Percentiles rank a stretch among this genome's conserved stretches.
Evolutionary conservation across 2,329 filamentous ascomycete species (phyloP).

Genomic region (Hymenoscyphus fructigenus): DNA sequence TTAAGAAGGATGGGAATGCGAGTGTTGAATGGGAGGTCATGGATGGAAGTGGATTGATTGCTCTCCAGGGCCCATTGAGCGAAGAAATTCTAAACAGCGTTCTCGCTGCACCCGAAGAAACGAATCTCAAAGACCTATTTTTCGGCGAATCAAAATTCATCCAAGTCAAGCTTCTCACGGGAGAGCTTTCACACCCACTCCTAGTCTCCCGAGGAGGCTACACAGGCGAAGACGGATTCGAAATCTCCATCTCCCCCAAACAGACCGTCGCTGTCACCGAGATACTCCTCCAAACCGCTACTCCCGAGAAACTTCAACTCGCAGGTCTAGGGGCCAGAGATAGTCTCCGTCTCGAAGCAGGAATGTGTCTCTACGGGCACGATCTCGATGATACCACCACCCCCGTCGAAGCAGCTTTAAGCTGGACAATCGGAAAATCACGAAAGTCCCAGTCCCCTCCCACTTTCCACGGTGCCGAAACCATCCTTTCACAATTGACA

Average conservation of each 20-base stretch:
- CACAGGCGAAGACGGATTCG: slow-evolving; percentile 97
- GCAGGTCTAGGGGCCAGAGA: slow-evolving; percentile 90
- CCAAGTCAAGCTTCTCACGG: slow-evolving; percentile 60
- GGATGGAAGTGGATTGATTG: slow-evolving; percentile 74
- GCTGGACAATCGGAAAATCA: slow-evolving; percentile 83
- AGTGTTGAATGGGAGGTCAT: slow-evolving; percentile 69
- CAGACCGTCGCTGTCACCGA: slow-evolving; percentile 67
- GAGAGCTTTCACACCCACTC: slow-evolving; percentile 49
- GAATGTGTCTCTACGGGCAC: slow-evolving; percentile 99
- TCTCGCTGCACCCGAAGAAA: slow-evolving; percentile 49
- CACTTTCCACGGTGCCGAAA: slow-evolving; percentile 82
- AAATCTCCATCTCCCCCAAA: slow-evolving; percentile 77
- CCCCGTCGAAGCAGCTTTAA: slow-evolving; percentile 63
- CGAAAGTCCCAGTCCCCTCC: slow-evolving; percentile 55
- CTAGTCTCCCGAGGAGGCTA: slow-evolving; percentile 89
- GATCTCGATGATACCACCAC: slow-evolving; percentile 81
- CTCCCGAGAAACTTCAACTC: slow-evolving; percentile 64
- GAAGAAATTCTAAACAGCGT: slow-evolving; percentile 65
- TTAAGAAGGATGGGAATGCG: slow-evolving; percentile 53
- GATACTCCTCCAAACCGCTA: slow-evolving; percentile 52
- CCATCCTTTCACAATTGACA: slow-evolving; percentile 74
- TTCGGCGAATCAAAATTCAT: slow-evolving; percentile 76
- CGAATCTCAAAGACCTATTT: slow-evolving; percentile 65
- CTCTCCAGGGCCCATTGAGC: slow-evolving; percentile 82
- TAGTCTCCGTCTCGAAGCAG: slow-evolving; percentile 88